Evolutionary conservation across 371 early-diverging fungal species (phyloP).

Genomic region (Basidiobolus meristosporus): DNA sequence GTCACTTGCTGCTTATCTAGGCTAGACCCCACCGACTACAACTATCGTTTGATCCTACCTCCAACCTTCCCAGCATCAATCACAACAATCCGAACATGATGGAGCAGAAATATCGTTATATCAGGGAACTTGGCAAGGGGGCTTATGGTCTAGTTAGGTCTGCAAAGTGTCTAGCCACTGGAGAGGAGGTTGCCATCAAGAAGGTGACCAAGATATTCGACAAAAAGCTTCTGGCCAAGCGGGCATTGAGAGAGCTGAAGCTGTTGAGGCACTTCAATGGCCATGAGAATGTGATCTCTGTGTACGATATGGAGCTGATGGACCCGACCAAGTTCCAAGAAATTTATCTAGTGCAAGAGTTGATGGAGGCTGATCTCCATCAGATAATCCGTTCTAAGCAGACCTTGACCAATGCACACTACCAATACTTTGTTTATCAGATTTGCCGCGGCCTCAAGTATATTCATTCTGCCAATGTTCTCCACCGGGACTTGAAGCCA

Average conservation of each 20-base stretch:
- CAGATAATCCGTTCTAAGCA: constrained; percentile 94
- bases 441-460: constrained; percentile 92
- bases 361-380: constrained; percentile 98
- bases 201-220: constrained; percentile 63
- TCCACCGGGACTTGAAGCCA: constrained; percentile 95
- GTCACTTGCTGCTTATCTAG: no score
- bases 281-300: constrained; percentile 58
- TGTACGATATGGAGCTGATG: constrained; percentile 38
- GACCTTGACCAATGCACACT: constrained; percentile 89
- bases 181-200: constrained; percentile 83
- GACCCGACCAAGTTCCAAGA: constrained; percentile 58
- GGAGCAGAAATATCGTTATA: constrained; percentile 53
- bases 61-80: no score
- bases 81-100: no score
- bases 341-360: constrained; percentile 72
- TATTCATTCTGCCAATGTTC: constrained; percentile 96
- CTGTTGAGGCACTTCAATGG: constrained; percentile 73
- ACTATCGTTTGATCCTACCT: no score
- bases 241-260: constrained; percentile 78
- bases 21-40: no score
- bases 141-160: constrained; percentile 86
- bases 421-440: constrained; percentile 96
- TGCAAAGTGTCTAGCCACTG: constrained; percentile 53
- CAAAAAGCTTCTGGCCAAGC: constrained; percentile 65
- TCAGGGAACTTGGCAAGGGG: constrained; percentile 79